These are phyloP conservation scores for Sphaceloma murrayae DNA, from an alignment of 2,329 filamentous ascomycete species.

Conservation along the genomic window DNA sequence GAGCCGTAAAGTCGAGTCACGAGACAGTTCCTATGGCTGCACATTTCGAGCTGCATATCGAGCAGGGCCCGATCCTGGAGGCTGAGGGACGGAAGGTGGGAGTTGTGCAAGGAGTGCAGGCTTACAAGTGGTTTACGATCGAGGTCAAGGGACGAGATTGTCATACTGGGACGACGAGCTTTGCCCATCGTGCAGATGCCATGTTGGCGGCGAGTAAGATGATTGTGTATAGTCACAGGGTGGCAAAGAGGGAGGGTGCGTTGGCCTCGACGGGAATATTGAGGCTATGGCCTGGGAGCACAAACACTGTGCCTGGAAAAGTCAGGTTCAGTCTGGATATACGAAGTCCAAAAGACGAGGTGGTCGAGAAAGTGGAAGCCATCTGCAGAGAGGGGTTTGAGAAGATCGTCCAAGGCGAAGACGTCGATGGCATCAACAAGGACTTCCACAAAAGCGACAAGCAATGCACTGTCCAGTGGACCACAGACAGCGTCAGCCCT, in stretches of 20 bases:
- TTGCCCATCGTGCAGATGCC: conserved; percentile 56
- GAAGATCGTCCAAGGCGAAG: conserved; percentile 48
- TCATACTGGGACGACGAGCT: conserved; percentile 66
- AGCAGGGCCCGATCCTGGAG: conserved; percentile 71
- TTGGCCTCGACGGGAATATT: conserved; percentile 63
- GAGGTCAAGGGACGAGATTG: conserved; percentile 57
- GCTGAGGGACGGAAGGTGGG: conserved; percentile 54
- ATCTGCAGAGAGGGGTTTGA: conserved; percentile 50
- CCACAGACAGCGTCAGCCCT: conserved; percentile 51
- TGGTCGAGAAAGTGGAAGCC: conserved; percentile 49
- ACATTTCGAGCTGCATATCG: conserved; percentile 78
- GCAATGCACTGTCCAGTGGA: conserved; percentile 47
- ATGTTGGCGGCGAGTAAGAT: conserved; percentile 57
- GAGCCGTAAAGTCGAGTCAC: conserved; percentile 47
- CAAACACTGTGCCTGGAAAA: conserved; percentile 62
- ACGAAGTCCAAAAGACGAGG: conserved; percentile 48
- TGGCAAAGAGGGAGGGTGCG: conserved; percentile 51
- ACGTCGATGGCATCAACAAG: conserved; percentile 40
- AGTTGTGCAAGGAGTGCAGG: conserved; percentile 63
- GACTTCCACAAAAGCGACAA: conserved; percentile 33
- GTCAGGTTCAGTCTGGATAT: conserved; percentile 63
- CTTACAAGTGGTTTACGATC: conserved; percentile 64
- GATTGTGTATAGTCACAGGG: conserved; percentile 55
- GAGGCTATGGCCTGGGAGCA: conserved; percentile 55
- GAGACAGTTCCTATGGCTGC: conserved; percentile 57